phyloP scores from a whole-genome alignment of 108 stramenopile species.

The Schizochytrium sp. region DNA sequence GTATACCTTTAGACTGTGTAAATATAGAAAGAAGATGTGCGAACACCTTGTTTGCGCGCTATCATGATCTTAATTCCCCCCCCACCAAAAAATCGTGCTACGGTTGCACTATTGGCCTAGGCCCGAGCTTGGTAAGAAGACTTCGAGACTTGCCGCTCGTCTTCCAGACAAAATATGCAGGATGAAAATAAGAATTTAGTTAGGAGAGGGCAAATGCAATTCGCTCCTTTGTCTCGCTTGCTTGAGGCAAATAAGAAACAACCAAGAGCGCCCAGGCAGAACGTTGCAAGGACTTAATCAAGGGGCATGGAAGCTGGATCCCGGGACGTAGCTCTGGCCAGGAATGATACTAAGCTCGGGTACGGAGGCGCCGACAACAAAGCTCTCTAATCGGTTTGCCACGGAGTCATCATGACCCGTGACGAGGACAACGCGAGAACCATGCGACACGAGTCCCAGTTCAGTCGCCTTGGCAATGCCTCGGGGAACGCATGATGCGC shows the following conservation, averaged over 20 bases:
- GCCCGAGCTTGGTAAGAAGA: too few relatives aligned
- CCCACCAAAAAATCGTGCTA: too few relatives aligned
- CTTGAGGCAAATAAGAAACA: background rate
- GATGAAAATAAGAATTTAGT: too few relatives aligned
- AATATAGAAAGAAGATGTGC: too few relatives aligned
- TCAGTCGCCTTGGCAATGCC: conserved; percentile 35
- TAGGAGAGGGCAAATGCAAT: background rate
- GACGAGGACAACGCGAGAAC: conserved; percentile 22
- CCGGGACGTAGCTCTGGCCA: background rate
- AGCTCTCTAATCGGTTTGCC: conserved; percentile 29
- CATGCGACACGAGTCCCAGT: conserved; percentile 20
- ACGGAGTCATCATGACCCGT: conserved; percentile 23
- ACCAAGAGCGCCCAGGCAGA: background rate
- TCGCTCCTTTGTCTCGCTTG: background rate
- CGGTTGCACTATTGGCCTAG: too few relatives aligned
- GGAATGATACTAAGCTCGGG: conserved; percentile 3
- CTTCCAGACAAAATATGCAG: too few relatives aligned
- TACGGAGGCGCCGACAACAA: conserved; percentile 20
- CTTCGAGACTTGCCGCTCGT: too few relatives aligned
- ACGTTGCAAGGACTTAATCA: background rate
- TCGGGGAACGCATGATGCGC: conserved; percentile 28
- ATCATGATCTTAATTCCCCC: too few relatives aligned
- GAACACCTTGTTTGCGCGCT: too few relatives aligned
- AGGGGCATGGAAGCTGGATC: background rate
- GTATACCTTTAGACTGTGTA: too few relatives aligned